Conservation (phyloP, 345 rosid genomes). For the Eucalyptus viminalis region DNA sequence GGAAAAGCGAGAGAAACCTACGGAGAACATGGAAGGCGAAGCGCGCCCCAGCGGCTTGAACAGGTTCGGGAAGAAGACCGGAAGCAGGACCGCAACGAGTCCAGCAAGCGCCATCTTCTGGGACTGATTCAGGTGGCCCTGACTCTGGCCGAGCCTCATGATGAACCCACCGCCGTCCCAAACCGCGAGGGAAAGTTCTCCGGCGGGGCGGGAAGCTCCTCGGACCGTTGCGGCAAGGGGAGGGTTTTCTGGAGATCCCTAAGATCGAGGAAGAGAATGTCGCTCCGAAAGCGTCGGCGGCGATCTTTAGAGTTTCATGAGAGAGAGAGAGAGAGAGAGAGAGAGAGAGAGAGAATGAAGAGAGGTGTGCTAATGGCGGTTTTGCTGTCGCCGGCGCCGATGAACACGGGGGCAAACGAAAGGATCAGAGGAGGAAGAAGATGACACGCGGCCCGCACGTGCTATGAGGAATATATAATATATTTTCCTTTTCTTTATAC, state of each 20-base stretch:
- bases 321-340: not conserved
- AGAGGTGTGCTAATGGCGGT: not conserved
- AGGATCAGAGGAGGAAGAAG: not conserved
- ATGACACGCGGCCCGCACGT: not conserved
- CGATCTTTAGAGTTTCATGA: not conserved
- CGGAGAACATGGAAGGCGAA: constrained; percentile 74
- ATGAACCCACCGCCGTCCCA: not conserved
- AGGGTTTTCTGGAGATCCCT: not conserved
- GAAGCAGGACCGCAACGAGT: constrained; percentile 38
- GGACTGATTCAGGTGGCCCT: constrained; percentile 6
- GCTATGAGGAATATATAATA: not conserved
- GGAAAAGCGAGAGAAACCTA: not conserved
- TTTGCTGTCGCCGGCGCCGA: not conserved
- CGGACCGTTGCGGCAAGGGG: not conserved
- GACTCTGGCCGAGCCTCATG: not conserved
- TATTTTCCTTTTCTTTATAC: not conserved
- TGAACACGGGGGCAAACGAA: not conserved
- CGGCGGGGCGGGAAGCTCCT: not conserved
- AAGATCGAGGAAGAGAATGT: not conserved
- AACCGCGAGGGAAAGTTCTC: not conserved
- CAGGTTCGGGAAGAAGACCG: constrained; percentile 40
- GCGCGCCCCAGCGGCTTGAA: constrained; percentile 62
- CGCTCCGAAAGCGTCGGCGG: not conserved
- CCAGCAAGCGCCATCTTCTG: constrained; percentile 37
- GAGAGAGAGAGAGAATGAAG: not conserved